Conservation (phyloP, 306 rosid genomes). For the Phaseolus lunatus region DNA sequence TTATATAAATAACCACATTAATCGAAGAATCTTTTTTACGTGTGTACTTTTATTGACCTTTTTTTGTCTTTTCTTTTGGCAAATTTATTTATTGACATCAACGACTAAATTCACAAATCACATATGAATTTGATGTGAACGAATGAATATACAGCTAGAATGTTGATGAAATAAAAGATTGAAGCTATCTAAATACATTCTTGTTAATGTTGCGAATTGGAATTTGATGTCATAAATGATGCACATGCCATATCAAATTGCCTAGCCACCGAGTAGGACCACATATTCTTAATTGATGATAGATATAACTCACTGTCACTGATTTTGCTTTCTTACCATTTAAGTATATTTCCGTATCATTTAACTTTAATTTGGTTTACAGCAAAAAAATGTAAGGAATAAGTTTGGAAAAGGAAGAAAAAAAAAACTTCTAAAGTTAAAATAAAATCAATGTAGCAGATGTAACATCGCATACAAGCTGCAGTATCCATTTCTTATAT, state of each 20-base stretch:
- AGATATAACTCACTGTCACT: not conserved
- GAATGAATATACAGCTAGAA: not conserved
- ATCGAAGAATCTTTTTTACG: too few relatives aligned
- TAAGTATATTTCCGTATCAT: too few relatives aligned
- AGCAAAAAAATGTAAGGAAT: not conserved
- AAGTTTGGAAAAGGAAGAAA: not conserved
- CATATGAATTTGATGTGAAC: not conserved
- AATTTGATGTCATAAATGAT: not conserved
- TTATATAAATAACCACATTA: too few relatives aligned
- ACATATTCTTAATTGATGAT: not conserved
- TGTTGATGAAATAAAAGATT: not conserved
- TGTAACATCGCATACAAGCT: not conserved
- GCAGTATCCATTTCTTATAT: not conserved
- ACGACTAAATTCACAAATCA: too few relatives aligned
- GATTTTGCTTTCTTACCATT: not conserved
- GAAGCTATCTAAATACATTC: not conserved
- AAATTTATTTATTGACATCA: too few relatives aligned
- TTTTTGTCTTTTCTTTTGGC: too few relatives aligned
- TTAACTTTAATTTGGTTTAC: too few relatives aligned
- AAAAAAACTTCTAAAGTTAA: not conserved
- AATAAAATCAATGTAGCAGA: too few relatives aligned
- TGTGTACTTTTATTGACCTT: too few relatives aligned
- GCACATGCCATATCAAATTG: not conserved
- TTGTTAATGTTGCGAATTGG: not conserved
- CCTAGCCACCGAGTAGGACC: not conserved